These are phyloP conservation scores for sorghum (Sorghum bicolor) DNA, from an alignment of 176 grass and related monocot genomes.

Conservation along the genomic window DNA sequence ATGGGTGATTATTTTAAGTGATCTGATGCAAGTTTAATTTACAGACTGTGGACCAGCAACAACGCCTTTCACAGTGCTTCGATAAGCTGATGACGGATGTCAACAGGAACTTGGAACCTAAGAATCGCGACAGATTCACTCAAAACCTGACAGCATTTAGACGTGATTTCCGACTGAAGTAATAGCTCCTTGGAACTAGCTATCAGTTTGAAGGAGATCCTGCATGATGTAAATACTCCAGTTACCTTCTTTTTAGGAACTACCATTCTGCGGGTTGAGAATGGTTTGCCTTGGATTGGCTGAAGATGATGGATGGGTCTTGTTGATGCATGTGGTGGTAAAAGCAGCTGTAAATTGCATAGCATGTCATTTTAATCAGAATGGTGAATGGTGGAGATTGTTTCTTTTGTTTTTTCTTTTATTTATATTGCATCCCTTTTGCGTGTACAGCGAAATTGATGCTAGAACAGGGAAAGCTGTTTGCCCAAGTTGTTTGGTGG, in stretches of 20 bases:
- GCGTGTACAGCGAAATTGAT: constrained; percentile 62
- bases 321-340: constrained; percentile 34
- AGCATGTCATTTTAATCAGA: constrained; percentile 21
- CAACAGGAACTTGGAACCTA: constrained; percentile 87
- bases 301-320: constrained; percentile 32
- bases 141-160: constrained; percentile 94
- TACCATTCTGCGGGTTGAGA: constrained; percentile 1
- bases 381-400: constrained; percentile 23
- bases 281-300: constrained; percentile 29
- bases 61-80: constrained; percentile 84
- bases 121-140: constrained; percentile 97
- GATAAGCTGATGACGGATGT: constrained; percentile 96
- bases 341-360: constrained; percentile 45
- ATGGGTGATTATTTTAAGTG: not conserved
- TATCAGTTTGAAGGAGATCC: constrained; percentile 27
- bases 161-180: constrained; percentile 90
- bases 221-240: constrained; percentile 52
- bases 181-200: constrained; percentile 18
- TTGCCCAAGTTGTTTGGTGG: constrained; percentile 39
- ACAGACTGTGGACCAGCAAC: constrained; percentile 83
- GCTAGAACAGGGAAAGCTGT: constrained; percentile 35
- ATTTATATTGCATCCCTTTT: constrained; percentile 18
- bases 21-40: constrained; percentile 28
- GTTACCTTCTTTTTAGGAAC: constrained; percentile 30
- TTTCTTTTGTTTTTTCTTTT: not conserved